Evolutionary conservation across 2,329 filamentous ascomycete genomes (phyloP).

Genomic region (Fusarium neocosmosporiellum): DNA sequence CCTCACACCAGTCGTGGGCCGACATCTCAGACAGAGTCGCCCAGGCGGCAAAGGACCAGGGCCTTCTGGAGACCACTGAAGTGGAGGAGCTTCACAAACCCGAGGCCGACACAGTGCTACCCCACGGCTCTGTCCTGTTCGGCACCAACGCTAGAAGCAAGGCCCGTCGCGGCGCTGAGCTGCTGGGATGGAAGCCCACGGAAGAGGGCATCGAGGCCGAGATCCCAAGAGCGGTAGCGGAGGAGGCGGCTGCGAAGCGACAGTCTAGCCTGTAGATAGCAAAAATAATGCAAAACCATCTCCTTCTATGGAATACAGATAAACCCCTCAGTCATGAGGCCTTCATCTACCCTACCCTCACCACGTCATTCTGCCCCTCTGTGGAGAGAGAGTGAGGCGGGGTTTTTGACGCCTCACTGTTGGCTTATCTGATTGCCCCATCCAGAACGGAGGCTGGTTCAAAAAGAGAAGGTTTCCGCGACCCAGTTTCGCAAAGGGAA

Average conservation of each 20-base stretch:
- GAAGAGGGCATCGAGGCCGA: constrained; percentile 60
- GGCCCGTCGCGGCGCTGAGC: constrained; percentile 61
- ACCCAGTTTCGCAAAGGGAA: background rate
- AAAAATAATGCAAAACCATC: background rate
- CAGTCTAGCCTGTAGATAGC: constrained; percentile 2
- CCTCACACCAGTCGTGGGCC: constrained; percentile 38
- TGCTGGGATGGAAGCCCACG: constrained; percentile 66
- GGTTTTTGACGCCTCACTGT: background rate
- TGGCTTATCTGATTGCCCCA: background rate
- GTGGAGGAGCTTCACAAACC: constrained; percentile 48
- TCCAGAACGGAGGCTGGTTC: background rate
- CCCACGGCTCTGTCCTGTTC: constrained; percentile 61
- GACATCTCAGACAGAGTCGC: constrained; percentile 47
- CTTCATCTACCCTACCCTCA: too few relatives aligned
- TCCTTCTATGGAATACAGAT: background rate
- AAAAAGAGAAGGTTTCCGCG: constrained; percentile 39
- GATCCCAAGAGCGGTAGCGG: constrained; percentile 43
- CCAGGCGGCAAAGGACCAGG: constrained; percentile 41
- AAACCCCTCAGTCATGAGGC: constrained; percentile 1
- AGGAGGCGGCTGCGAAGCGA: constrained; percentile 36
- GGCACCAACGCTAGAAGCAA: constrained; percentile 67
- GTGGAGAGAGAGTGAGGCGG: background rate
- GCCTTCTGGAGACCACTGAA: constrained; percentile 34
- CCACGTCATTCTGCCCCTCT: background rate
- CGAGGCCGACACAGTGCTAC: constrained; percentile 57